Evolutionary conservation across 2,329 filamentous ascomycete genomes (phyloP).

Genomic region (Paracoccidioides lutzii): DNA sequence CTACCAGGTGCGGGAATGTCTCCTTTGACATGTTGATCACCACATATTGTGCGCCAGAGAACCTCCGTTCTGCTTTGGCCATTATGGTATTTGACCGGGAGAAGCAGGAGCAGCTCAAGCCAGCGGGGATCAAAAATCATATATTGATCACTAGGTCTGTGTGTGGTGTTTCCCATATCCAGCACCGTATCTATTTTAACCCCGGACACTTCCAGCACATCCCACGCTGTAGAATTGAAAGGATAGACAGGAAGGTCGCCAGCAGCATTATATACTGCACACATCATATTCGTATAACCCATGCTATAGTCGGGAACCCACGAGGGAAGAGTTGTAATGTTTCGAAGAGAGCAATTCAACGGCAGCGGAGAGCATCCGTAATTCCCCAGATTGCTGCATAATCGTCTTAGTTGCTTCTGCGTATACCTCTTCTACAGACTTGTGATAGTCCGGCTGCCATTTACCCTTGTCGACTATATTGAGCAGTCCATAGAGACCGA

Average conservation of each 20-base stretch:
- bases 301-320: slow-evolving; percentile 9
- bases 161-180: slow-evolving; percentile 5
- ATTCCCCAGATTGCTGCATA: slow-evolving; percentile 3
- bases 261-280: slow-evolving; percentile 1
- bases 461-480: background rate
- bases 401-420: slow-evolving; percentile 7
- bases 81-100: slow-evolving; percentile 6
- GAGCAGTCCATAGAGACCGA: slow-evolving; percentile 8
- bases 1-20: slow-evolving; percentile 3
- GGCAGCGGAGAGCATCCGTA: slow-evolving; percentile 5
- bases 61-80: slow-evolving; percentile 7
- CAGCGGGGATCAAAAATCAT: slow-evolving; percentile 10
- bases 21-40: slow-evolving; percentile 1
- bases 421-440: slow-evolving; percentile 8
- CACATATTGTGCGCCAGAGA: slow-evolving; percentile 10
- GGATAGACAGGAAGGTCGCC: slow-evolving; percentile 2
- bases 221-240: background rate
- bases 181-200: slow-evolving; percentile 8
- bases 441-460: slow-evolving; percentile 7
- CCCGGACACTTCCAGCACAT: slow-evolving; percentile 3
- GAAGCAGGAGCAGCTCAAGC: slow-evolving; percentile 5
- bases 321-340: slow-evolving; percentile 7
- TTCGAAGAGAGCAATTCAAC: slow-evolving; percentile 7
- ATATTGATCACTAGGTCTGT: background rate
- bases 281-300: slow-evolving; percentile 6